These are phyloP conservation scores for Benincasa hispida DNA, from an alignment of 306 rosid species.

Conservation along the genomic window DNA sequence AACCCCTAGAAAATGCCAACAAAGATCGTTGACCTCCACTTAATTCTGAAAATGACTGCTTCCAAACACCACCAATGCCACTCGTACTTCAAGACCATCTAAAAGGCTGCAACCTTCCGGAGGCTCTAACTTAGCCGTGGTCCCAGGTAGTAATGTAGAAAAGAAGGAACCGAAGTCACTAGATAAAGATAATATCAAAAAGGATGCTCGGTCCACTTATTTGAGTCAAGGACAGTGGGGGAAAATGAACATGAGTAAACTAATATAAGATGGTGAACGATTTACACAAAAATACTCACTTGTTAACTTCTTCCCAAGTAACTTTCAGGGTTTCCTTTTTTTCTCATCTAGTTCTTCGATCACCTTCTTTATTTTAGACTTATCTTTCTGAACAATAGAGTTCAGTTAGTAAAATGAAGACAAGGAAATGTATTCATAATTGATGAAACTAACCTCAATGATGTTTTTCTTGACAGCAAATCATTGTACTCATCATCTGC, in stretches of 20 bases:
- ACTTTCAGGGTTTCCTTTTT: constrained; percentile 84
- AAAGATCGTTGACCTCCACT: constrained; percentile 99
- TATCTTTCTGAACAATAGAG: constrained; percentile 56
- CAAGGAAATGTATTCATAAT: background rate
- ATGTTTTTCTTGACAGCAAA: constrained; percentile 83
- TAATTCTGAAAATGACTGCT: constrained; percentile 88
- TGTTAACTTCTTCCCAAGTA: constrained; percentile 88
- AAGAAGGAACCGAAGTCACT: constrained; percentile 97
- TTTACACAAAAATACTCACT: constrained; percentile 27
- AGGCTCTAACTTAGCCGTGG: constrained; percentile 91
- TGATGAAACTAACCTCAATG: constrained; percentile 59
- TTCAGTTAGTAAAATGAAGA: constrained; percentile 17
- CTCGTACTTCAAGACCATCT: constrained; percentile 96
- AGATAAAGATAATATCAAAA: constrained; percentile 13
- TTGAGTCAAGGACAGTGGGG: background rate
- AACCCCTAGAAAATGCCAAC: constrained; percentile 32
- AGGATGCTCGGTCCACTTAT: background rate
- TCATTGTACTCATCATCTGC: constrained; percentile 99
- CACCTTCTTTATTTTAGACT: constrained; percentile 90
- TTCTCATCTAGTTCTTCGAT: constrained; percentile 97
- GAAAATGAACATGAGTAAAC: constrained; percentile 1
- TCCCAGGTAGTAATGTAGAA: constrained; percentile 85
- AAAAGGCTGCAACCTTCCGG: constrained; percentile 88
- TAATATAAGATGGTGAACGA: background rate
- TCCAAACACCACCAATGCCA: constrained; percentile 97